Percentiles rank a stretch among this genome's conserved stretches.
Conservation (phyloP, 192 early-diverging fungal genomes). For the Gigaspora rosea region DNA sequence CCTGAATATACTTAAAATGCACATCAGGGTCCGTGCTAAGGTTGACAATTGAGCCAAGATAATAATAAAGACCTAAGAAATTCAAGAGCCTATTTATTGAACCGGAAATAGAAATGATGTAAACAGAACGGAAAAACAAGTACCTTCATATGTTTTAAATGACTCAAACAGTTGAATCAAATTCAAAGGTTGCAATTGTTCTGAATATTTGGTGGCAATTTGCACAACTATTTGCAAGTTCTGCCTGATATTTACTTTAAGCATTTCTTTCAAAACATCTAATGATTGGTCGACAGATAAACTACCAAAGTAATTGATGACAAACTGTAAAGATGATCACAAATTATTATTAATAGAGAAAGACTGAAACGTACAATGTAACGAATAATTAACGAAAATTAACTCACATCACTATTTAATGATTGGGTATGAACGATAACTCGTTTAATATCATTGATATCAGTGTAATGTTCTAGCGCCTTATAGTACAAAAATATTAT, state of each 20-base stretch:
- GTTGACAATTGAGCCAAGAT: constrained; percentile 94
- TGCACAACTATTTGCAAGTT: constrained; percentile 96
- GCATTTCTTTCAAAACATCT: constrained; percentile 92
- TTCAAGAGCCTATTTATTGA: not conserved
- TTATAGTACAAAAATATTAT: constrained; percentile 20
- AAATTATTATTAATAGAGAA: not conserved
- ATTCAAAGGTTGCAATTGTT: constrained; percentile 85
- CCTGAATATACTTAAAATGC: constrained; percentile 99
- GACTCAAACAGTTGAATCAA: constrained; percentile 92
- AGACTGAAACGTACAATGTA: too few relatives aligned
- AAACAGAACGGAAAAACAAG: not conserved
- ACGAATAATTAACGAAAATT: not conserved
- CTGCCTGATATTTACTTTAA: constrained; percentile 88
- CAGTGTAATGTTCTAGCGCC: constrained; percentile 96
- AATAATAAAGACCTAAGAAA: constrained; percentile 85
- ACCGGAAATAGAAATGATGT: not conserved
- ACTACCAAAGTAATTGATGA: constrained; percentile 92
- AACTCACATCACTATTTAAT: constrained; percentile 66
- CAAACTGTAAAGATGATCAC: constrained; percentile 54
- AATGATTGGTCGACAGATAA: constrained; percentile 97
- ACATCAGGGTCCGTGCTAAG: constrained; percentile 93
- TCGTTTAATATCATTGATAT: constrained; percentile 95
- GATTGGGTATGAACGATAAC: constrained; percentile 87
- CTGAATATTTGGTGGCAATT: constrained; percentile 95
- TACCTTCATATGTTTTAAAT: constrained; percentile 87